Evolutionary conservation across 208 protist genomes (phyloP).

Genomic region (Crithidia mellificae): DNA sequence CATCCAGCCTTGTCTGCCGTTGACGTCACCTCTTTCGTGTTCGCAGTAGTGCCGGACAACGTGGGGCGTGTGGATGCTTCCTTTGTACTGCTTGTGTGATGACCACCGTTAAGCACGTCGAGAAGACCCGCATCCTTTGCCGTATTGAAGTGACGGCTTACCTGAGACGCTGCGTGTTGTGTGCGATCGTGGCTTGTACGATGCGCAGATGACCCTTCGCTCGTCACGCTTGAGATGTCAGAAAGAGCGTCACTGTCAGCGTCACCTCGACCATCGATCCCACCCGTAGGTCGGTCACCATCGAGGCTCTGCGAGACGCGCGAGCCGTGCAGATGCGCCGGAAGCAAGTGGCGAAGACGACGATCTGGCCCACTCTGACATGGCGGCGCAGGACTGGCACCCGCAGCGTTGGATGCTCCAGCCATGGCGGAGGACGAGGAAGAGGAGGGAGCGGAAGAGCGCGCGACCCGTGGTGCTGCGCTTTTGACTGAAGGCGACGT

Average conservation of each 20-base stretch:
- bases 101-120: conserved; percentile 2
- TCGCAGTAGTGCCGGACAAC: too few relatives aligned
- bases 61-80: background rate
- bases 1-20: background rate
- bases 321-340: background rate
- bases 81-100: background rate
- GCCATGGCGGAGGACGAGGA: background rate
- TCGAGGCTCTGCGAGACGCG: background rate
- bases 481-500: too few relatives aligned
- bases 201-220: background rate
- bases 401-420: background rate
- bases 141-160: too few relatives aligned
- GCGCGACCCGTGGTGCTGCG: too few relatives aligned
- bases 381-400: background rate
- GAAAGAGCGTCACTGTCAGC: background rate
- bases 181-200: background rate
- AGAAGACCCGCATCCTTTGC: conserved; percentile 7
- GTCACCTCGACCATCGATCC: background rate
- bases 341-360: conserved; percentile 16
- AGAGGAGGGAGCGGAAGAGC: too few relatives aligned
- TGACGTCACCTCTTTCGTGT: background rate
- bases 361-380: conserved; percentile 4
- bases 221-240: conserved; percentile 8
- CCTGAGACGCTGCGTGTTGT: too few relatives aligned
- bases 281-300: background rate